Percentiles rank a stretch among this genome's conserved stretches.
Evolutionary conservation across 2,329 filamentous ascomycete genomes (phyloP).

Genomic region (Xylaria polymorpha): DNA sequence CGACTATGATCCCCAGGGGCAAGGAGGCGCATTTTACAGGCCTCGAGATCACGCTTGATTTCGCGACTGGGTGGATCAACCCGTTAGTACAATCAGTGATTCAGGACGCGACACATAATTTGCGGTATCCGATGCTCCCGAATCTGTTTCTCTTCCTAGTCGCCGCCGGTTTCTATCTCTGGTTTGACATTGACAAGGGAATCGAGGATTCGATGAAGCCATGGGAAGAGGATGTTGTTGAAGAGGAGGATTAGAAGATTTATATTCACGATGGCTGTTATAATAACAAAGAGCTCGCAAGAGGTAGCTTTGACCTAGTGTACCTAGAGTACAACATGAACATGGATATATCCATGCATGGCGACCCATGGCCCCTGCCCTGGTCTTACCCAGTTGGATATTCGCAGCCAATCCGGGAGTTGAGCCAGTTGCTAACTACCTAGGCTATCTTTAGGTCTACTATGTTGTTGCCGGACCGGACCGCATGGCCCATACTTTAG

Average conservation of each 20-base stretch:
- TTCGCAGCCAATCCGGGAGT: too few relatives aligned
- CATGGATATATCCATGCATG: too few relatives aligned
- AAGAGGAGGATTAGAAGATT: slow-evolving; percentile 8
- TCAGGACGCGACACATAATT: slow-evolving; percentile 36
- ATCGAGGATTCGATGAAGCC: slow-evolving; percentile 35
- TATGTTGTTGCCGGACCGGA: too few relatives aligned
- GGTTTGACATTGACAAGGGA: slow-evolving; percentile 37
- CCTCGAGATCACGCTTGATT: slow-evolving; percentile 33
- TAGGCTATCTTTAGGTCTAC: too few relatives aligned
- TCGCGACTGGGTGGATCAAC: slow-evolving; percentile 36
- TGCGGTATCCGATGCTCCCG: slow-evolving; percentile 38
- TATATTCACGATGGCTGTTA: neutral
- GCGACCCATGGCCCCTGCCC: too few relatives aligned
- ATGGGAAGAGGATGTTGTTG: slow-evolving; percentile 18
- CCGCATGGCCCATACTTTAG: too few relatives aligned
- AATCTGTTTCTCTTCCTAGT: slow-evolving; percentile 34
- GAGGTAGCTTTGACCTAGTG: neutral
- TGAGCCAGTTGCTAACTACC: too few relatives aligned
- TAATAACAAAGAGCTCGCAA: neutral
- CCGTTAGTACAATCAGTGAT: slow-evolving; percentile 36
- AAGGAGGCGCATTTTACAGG: slow-evolving; percentile 37
- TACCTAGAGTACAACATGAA: too few relatives aligned
- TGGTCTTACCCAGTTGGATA: too few relatives aligned
- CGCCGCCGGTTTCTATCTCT: slow-evolving; percentile 29
- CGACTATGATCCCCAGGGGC: slow-evolving; percentile 33